These are phyloP conservation scores for Solanum medicagineum DNA, from an alignment of 257 asterid species.

Conservation along the genomic window DNA sequence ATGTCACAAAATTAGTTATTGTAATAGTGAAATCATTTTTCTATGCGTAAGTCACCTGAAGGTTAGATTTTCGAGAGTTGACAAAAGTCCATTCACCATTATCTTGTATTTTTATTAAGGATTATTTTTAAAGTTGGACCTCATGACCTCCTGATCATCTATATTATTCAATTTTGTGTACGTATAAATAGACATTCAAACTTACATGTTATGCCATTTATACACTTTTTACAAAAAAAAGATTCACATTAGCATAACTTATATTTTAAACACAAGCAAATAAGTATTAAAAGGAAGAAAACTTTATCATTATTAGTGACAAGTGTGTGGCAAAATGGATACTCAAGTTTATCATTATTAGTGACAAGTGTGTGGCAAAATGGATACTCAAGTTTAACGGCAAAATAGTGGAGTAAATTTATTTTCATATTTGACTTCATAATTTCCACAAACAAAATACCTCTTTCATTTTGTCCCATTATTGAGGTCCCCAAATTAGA, in stretches of 20 bases:
- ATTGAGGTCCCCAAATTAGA: background rate
- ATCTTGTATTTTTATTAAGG: too few species aligned
- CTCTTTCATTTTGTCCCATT: background rate
- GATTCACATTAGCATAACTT: too few species aligned
- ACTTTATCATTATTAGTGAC: too few species aligned
- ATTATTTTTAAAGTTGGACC: rapidly evolving
- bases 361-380: background rate
- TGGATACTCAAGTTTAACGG: background rate
- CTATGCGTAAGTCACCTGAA: too few species aligned
- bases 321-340: background rate
- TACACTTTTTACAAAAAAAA: background rate
- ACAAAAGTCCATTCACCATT: too few species aligned
- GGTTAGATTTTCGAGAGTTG: too few species aligned
- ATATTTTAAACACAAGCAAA: too few species aligned
- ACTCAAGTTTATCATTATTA: background rate
- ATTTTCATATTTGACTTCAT: background rate
- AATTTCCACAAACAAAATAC: background rate
- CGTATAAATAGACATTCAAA: background rate
- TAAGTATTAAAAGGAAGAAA: too few species aligned
- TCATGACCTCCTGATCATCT: too few species aligned
- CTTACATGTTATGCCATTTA: background rate
- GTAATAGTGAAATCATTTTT: too few species aligned
- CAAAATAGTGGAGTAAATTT: background rate
- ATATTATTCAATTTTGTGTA: too few species aligned
- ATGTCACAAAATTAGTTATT: too few species aligned